Conservation (phyloP, 2,329 filamentous ascomycete species). For the Stagonosporopsis rhizophila region DNA sequence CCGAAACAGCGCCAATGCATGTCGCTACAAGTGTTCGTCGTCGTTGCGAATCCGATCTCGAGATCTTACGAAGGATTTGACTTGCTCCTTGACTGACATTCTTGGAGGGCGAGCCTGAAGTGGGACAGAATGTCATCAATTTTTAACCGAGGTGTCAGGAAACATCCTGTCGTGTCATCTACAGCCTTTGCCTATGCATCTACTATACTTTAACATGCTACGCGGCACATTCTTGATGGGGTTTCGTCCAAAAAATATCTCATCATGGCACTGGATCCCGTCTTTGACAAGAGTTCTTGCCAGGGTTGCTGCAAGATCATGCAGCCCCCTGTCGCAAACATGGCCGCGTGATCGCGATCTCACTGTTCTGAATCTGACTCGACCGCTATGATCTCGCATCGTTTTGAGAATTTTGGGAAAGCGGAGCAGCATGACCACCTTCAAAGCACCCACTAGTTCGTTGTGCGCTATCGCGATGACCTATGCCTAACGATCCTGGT, state of each 20-base stretch:
- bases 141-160: neutral
- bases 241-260: neutral
- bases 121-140: neutral
- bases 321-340: slow-evolving; percentile 5
- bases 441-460: neutral
- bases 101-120: neutral
- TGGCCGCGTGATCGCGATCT: neutral
- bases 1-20: slow-evolving; percentile 20
- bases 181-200: neutral
- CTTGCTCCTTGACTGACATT: neutral
- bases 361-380: neutral
- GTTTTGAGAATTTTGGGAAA: neutral
- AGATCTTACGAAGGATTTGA: neutral
- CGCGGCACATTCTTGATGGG: neutral
- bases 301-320: slow-evolving; percentile 17
- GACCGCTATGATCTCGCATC: neutral
- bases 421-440: neutral
- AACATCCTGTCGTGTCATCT: neutral
- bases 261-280: neutral
- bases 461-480: neutral
- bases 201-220: neutral
- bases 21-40: slow-evolving; percentile 10
- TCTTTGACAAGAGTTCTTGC: neutral
- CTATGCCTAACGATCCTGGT: neutral
- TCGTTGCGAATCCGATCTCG: slow-evolving; percentile 1